Evolutionary conservation across 139 green algal genomes (phyloP).

Genomic region (Closterium sp.): DNA sequence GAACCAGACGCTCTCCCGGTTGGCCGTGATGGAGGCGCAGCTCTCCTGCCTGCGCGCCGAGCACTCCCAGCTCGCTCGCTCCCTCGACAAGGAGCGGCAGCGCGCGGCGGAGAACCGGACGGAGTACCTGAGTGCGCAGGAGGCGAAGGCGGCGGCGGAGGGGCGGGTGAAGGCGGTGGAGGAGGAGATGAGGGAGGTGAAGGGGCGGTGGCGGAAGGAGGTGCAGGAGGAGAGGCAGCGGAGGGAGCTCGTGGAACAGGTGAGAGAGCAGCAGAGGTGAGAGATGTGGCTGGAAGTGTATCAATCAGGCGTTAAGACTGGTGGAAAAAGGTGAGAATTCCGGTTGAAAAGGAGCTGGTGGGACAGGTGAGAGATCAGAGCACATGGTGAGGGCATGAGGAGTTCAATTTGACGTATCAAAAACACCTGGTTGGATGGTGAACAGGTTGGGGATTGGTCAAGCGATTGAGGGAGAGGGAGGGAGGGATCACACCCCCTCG

Average conservation of each 20-base stretch:
- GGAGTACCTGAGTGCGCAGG: conserved; percentile 30
- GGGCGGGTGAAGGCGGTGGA: conserved; percentile 14
- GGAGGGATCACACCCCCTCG: too few species aligned
- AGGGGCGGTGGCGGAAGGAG: conserved; percentile 15
- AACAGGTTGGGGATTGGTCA: too few species aligned
- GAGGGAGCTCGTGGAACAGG: conserved; percentile 23
- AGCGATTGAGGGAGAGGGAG: too few species aligned
- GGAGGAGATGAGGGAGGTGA: conserved; percentile 34
- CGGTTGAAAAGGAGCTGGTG: neutral
- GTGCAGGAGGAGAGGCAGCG: conserved; percentile 38
- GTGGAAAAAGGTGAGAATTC: too few species aligned
- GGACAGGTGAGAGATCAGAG: too few species aligned
- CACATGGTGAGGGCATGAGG: too few species aligned
- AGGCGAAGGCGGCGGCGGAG: conserved; percentile 45
- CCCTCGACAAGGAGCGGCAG: conserved; percentile 48
- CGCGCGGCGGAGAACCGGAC: conserved; percentile 31
- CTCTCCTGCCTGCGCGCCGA: conserved; percentile 35
- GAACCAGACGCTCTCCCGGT: conserved; percentile 24
- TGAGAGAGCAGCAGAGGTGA: neutral
- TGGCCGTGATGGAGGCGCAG: conserved; percentile 38
- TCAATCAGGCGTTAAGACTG: too few species aligned
- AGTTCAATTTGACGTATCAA: too few species aligned
- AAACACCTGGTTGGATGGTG: too few species aligned
- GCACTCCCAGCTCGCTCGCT: conserved; percentile 36
- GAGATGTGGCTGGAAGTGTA: too few species aligned